Evolutionary conservation across 2,329 filamentous ascomycete species (phyloP), one percentile per base, ranked within the genome.

Genomic region (Tolypocladium endophyticum): DNA sequence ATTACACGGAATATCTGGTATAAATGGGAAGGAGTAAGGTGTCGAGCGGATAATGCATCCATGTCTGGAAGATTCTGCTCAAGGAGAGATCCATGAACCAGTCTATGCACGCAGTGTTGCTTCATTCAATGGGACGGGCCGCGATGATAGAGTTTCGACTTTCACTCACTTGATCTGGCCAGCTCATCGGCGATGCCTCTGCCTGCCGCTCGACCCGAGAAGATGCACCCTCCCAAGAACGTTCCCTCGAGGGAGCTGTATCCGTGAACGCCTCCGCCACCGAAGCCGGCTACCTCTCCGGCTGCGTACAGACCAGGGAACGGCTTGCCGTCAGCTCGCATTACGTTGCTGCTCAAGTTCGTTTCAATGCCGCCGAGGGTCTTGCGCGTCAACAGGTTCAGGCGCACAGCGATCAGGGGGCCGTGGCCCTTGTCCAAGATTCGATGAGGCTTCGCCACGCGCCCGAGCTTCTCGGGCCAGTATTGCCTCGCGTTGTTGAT

Each of bases 221-320:
- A 86, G 64, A 86, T 85, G 61, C 83, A 86, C 0, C 83, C 83
- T 18, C 83, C 83, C 4, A 86, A 64, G 65, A 86, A 86, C 0
- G 83, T 86, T 0, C 84, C 83, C 68, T 86, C 83, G 41, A 86
- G 77, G 1, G 83, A 81, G 64, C 76, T 84, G 64, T 86, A 86
- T 0, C 83, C 84, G 63, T 86, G 84, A 0, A 86, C 80, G 20
- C 84, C 83, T 2, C 83, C 83, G 2, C 84, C 83, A 0, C 83
- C 83, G 60, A 86, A 86, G 0, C 83, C 83, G 0, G 83, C 82
- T 1, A 74, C 81, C 67, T 86, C 83, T 7, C 83, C 83, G 0
- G 83, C 83, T 0, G 83, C 82, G 59, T 85, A 86, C 18, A 86
- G 65, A 0, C 82, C 82, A 0, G 78, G 74, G 65, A 86, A 85